These are phyloP conservation scores for Peltaster fructicola DNA, from an alignment of 2,329 filamentous ascomycete genomes.

Conservation along the genomic window DNA sequence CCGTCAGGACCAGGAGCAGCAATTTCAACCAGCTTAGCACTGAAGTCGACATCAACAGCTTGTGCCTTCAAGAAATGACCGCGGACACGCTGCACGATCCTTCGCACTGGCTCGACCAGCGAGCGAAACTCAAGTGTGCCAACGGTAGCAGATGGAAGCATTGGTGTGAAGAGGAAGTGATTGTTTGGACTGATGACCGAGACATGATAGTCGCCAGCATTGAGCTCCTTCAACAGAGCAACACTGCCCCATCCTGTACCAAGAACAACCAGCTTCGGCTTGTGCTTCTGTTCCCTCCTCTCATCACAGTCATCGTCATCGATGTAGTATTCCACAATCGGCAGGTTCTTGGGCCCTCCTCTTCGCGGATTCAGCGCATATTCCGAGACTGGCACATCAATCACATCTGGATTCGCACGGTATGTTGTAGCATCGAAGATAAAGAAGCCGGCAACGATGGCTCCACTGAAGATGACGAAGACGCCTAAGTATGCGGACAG, in stretches of 20 bases:
- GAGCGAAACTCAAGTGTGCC: slow-evolving; percentile 84
- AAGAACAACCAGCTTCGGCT: slow-evolving; percentile 80
- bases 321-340: slow-evolving; percentile 71
- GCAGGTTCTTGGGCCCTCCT: slow-evolving; percentile 88
- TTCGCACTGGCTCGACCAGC: slow-evolving; percentile 78
- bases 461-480: slow-evolving; percentile 52
- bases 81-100: slow-evolving; percentile 57
- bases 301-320: slow-evolving; percentile 70
- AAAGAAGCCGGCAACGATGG: slow-evolving; percentile 68
- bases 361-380: slow-evolving; percentile 62
- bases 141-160: slow-evolving; percentile 92
- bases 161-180: slow-evolving; percentile 95
- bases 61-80: slow-evolving; percentile 82
- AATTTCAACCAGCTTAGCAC: slow-evolving; percentile 75
- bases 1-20: slow-evolving; percentile 55
- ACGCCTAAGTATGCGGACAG: slow-evolving; percentile 57
- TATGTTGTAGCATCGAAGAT: slow-evolving; percentile 89
- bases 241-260: slow-evolving; percentile 94
- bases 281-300: slow-evolving; percentile 57
- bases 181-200: slow-evolving; percentile 89
- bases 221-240: slow-evolving; percentile 73
- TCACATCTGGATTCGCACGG: slow-evolving; percentile 45
- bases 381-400: slow-evolving; percentile 69
- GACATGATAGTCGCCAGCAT: slow-evolving; percentile 85
- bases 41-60: slow-evolving; percentile 82